Evolutionary conservation across 371 early-diverging fungal genomes (phyloP).

Genomic region (Amoeboradix gromovi): DNA sequence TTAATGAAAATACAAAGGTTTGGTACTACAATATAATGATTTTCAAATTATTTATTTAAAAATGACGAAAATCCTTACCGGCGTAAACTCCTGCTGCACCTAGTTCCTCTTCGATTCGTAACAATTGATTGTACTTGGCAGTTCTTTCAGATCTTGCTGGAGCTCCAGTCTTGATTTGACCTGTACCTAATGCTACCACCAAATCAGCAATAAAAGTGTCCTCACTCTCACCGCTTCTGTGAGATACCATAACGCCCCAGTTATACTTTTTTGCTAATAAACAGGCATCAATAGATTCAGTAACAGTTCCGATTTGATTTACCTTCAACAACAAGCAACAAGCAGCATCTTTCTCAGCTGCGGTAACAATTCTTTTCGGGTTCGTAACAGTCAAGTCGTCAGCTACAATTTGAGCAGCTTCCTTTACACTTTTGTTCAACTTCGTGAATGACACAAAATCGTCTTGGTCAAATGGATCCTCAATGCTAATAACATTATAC

Average conservation of each 20-base stretch:
- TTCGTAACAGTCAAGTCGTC: conserved; percentile 97
- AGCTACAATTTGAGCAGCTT: conserved; percentile 68
- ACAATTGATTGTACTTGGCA: conserved; percentile 93
- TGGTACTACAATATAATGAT: no score
- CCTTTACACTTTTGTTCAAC: conserved; percentile 30
- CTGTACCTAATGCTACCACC: conserved; percentile 81
- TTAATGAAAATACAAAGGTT: no score
- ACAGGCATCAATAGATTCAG: conserved; percentile 69
- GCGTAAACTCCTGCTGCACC: conserved; percentile 54
- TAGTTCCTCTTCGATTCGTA: conserved; percentile 64
- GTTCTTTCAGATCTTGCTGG: conserved; percentile 90
- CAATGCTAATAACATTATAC: conserved; percentile 71
- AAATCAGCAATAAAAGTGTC: conserved; percentile 95
- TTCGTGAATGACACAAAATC: conserved; percentile 77
- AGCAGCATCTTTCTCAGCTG: conserved; percentile 75
- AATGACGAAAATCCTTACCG: conserved; percentile 60
- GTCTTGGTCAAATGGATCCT: conserved; percentile 98
- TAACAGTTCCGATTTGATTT: conserved; percentile 95
- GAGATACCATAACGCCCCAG: conserved; percentile 97
- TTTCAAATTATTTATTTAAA: neutral
- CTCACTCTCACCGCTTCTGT: conserved; percentile 96
- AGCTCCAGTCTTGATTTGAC: conserved; percentile 97
- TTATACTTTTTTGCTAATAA: conserved; percentile 33
- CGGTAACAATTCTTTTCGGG: conserved; percentile 58
- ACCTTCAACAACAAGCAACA: conserved; percentile 89